Base-by-base conservation (phyloP, 2,329 filamentous ascomycete species). In the Coccinonectria pachysandricola region DNA sequence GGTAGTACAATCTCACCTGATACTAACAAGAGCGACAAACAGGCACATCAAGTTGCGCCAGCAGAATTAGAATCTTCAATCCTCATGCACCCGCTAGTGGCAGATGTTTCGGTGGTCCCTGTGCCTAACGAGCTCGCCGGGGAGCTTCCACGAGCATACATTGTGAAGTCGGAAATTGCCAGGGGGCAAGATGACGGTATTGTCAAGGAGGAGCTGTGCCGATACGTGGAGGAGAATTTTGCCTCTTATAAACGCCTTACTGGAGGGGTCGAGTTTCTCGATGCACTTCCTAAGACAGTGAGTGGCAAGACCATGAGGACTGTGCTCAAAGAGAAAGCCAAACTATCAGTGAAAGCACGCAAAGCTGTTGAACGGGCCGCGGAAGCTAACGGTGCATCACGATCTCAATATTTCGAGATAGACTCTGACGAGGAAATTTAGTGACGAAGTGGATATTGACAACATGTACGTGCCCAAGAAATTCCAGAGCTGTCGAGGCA, bases 1-100 rank as follows among this genome's bases (percentile, higher is more conserved):
- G n/a, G n/a, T n/a, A n/a, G n/a, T n/a, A n/a, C n/a, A n/a, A n/a
- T n/a, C n/a, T n/a, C n/a, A n/a, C n/a, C n/a, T n/a, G n/a, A n/a
- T n/a, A n/a, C n/a, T n/a, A n/a, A n/a, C n/a, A n/a, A n/a, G 17
- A 30, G 11, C 8, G 4, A 9, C 9, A 9, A 13, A 12, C 8
- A 38, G 35, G 35, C 68, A 6, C 33, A 75, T 29, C 80, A 86
- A 68, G 80, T 86, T 17, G 79, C 80, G 3, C 80, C 80, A 0
- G 80, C 80, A 2, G 80, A 86, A 48, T 67, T 86, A 2, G 80
- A 86, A 55, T 74, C 77, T 2, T 76, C 82, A 43, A 60, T 86
- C 8, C 69, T 86, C 13, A 67, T 71, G 0, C 79, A 85, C 45
- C 71, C 72, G 0, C 64, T 66, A 10, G 79, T 86, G 16, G 68